Base-by-base conservation (phyloP, 1,284 basidiomycete genomes). In the Stereum hirsutum region DNA sequence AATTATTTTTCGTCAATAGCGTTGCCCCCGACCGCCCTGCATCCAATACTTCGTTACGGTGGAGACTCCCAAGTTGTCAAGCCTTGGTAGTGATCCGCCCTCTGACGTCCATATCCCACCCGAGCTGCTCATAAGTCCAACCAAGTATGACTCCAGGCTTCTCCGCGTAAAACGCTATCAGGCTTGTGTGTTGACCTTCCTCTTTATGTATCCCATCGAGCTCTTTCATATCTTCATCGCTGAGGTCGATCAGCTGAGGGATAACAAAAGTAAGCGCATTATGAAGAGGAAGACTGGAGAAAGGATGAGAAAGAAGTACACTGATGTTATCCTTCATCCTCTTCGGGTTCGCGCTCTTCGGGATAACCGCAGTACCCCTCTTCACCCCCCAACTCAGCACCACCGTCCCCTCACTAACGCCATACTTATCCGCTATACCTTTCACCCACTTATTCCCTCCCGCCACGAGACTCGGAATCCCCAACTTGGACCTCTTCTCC, bases 311-410 rank as follows among this genome's bases (percentile, higher is more conserved):
- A 19, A 28, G 43, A 49, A 59, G 17, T 39, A 68, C 70, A 5
- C 59, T 57, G 32, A 75, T 61, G 51, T 78, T 79, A 38, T 64
- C 58, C 46, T 57, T 63, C 59, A 78, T 65, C 15, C 76, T 59
- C 44, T 61, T 60, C 36, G 59, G 55, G 24, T 69, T 68, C 51
- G 65, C 69, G 53, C 64, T 75, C 62, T 73, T 78, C 3, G 71
- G 69, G 15, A 73, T 60, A 11, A 68, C 64, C 23, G 59, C 49
- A 2, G 61, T 65, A 3, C 68, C 64, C 11, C 69, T 59, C 45
- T 67, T 61, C 14, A 74, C 61, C n/a, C 57, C 63, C 73, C 72
- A 79, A 52, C 69, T 71, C 37, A 76, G 59, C 7, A 75, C 56
- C n/a, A 79, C 61, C 46, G 78, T 77, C 0, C 70, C 76, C 6